phyloP scores from a whole-genome alignment of 1,139 yeast species.

The Magnusiomyces suaveolens region DNA sequence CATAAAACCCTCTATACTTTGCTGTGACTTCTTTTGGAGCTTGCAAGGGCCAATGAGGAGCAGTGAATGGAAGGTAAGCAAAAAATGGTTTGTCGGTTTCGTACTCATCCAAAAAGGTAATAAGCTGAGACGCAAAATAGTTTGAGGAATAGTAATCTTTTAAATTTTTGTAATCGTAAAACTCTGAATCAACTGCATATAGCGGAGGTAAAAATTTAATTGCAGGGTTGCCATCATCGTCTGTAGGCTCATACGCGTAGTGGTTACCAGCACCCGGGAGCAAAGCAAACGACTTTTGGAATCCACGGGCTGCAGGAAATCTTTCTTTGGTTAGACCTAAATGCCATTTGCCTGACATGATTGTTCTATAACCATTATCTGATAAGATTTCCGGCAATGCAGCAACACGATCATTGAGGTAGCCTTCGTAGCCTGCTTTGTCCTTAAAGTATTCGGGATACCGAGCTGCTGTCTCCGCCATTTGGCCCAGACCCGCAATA shows the following conservation, averaged over 20 bases:
- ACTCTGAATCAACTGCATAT: constrained; percentile 34
- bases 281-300: constrained; percentile 42
- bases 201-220: constrained; percentile 23
- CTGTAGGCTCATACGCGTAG: constrained; percentile 40
- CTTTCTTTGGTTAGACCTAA: constrained; percentile 42
- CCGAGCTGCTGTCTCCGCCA: constrained; percentile 41
- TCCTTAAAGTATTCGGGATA: constrained; percentile 22
- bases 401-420: constrained; percentile 44
- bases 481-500: constrained; percentile 52
- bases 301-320: constrained; percentile 46
- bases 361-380: constrained; percentile 40
- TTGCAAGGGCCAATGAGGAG: constrained; percentile 57
- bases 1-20: constrained; percentile 43
- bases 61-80: constrained; percentile 46
- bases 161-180: constrained; percentile 22
- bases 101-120: constrained; percentile 31
- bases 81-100: constrained; percentile 36
- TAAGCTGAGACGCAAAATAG: constrained; percentile 38
- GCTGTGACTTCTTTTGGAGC: constrained; percentile 42
- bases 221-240: constrained; percentile 21
- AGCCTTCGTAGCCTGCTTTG: constrained; percentile 51
- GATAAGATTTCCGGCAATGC: constrained; percentile 44
- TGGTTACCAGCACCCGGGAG: constrained; percentile 55
- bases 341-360: constrained; percentile 52
- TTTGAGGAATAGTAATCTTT: constrained; percentile 42